Evolutionary conservation across 164 flowering plant genomes (phyloP), one percentile per base, ranked within the genome.

Genomic region (Macadamia tetraphylla): DNA sequence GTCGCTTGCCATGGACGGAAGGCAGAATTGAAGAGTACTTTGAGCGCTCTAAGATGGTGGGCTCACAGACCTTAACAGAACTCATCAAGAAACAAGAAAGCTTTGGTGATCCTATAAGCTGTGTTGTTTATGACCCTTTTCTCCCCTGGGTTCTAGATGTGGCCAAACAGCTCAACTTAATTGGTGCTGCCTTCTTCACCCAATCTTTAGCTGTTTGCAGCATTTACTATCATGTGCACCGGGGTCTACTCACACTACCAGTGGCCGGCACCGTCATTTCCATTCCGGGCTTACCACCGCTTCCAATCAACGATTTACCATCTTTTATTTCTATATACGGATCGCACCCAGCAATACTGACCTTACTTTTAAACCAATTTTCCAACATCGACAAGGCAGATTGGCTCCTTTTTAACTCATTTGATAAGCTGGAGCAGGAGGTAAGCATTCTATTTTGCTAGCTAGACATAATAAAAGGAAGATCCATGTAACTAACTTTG

Each of bases 381-480:
- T 18, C 30, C 15, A 53, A 69, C 35, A 9, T 60, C 10, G 72
- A 69, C 12, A 43, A 48, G 23, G 65, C 23, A 30, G 69, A 73
- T 56, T 65, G 58, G 32, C 12, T 73, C 6, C 64, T 73, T 9
- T 56, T 69, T 18, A 73, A 73, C 46, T 18, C 76, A 9, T 58
- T 73, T 56, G 13, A 73, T 29, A 57, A 59, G 48, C 43, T 73
- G 62, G 76, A 73, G 40, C 8, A 40, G 17, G 72, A 73, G 69
- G 76, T 73, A 29, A 6, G 64, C 53, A 23, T 23, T 23, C 23
- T 23, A 23, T 23, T 23, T 23, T 23, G 23, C 23, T 23, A 23
- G 23, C 23, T 23, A 23, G 23, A 23, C 23, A 23, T 23, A 23
- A 23, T 23, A 23, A 23, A 23, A 23, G 23, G 23, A 23, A 23